Evolutionary conservation across 148 eudicot genomes (phyloP).

Genomic region (Pouteria glomerata): DNA sequence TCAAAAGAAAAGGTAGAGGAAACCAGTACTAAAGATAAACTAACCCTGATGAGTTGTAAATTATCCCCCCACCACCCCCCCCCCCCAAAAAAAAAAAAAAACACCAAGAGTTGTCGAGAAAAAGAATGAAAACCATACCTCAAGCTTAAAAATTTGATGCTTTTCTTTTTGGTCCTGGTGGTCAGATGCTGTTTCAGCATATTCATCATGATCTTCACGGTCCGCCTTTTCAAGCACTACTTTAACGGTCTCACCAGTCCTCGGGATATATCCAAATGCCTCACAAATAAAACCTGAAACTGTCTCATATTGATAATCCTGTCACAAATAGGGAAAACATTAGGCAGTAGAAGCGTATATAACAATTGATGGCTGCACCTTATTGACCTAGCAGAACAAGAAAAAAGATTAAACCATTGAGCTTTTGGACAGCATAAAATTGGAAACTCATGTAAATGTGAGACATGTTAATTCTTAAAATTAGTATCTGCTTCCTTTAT

Average conservation of each 20-base stretch:
- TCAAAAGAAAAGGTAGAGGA: too few relatives aligned
- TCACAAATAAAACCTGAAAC: slow-evolving; percentile 96
- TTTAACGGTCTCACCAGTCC: slow-evolving; percentile 86
- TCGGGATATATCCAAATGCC: slow-evolving; percentile 93
- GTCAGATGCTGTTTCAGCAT: slow-evolving; percentile 54
- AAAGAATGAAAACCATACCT: slow-evolving; percentile 40
- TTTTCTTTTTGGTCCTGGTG: slow-evolving; percentile 51
- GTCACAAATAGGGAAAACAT: slow-evolving; percentile 9
- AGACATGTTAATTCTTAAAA: too few relatives aligned
- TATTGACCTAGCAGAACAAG: background rate
- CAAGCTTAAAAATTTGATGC: slow-evolving; percentile 64
- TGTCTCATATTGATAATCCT: slow-evolving; percentile 95
- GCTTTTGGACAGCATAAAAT: too few relatives aligned
- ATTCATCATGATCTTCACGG: slow-evolving; percentile 52
- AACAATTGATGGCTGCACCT: background rate
- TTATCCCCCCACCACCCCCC: too few relatives aligned
- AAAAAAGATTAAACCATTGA: background rate
- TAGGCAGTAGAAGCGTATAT: background rate
- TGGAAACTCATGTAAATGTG: too few relatives aligned
- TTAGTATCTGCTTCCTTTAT: too few relatives aligned
- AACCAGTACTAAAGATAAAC: too few relatives aligned
- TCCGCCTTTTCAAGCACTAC: slow-evolving; percentile 71
- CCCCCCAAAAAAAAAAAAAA: too few relatives aligned
- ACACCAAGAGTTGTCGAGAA: background rate
- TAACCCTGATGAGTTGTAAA: too few relatives aligned